Conservation (phyloP, 192 early-diverging fungal genomes). For the Mortierella alpina region DNA sequence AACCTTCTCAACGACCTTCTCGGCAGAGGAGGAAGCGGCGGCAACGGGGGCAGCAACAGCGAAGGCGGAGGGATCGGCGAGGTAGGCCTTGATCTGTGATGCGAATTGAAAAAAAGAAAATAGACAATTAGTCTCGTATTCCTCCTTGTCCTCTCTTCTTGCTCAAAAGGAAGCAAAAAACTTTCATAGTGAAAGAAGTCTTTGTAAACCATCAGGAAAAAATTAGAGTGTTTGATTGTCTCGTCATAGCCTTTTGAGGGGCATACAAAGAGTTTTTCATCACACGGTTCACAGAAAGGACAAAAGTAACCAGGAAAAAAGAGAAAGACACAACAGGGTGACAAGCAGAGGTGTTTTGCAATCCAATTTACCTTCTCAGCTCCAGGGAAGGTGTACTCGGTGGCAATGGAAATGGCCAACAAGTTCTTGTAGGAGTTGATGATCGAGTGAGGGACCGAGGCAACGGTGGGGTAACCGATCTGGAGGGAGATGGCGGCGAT, state of each 20-base stretch:
- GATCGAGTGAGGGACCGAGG: constrained; percentile 94
- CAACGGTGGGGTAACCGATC: constrained; percentile 80
- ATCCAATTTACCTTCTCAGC: constrained; percentile 75
- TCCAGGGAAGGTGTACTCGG: constrained; percentile 91
- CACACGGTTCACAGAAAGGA: constrained; percentile 45
- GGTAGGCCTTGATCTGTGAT: constrained; percentile 89
- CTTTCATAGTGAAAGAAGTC: background rate
- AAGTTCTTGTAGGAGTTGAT: constrained; percentile 99
- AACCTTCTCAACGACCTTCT: constrained; percentile 67
- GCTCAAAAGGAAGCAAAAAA: constrained; percentile 7
- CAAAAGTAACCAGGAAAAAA: constrained; percentile 5
- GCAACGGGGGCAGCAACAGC: constrained; percentile 85
- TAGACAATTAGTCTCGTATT: constrained; percentile 4
- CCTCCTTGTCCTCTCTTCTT: background rate
- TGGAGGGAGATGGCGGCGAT: constrained; percentile 88
- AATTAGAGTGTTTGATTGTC: constrained; percentile 75
- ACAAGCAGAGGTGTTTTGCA: too few species aligned
- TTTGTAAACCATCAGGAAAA: constrained; percentile 72
- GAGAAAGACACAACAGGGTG: background rate
- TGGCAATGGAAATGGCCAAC: constrained; percentile 88
- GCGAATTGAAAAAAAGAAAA: background rate
- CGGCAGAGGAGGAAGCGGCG: constrained; percentile 69
- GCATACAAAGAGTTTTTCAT: constrained; percentile 56
- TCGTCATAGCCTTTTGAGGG: constrained; percentile 51
- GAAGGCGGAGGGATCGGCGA: constrained; percentile 91